phyloP scores from a whole-genome alignment of 176 grass and related monocot species.

The Chrysopogon serrulatus region DNA sequence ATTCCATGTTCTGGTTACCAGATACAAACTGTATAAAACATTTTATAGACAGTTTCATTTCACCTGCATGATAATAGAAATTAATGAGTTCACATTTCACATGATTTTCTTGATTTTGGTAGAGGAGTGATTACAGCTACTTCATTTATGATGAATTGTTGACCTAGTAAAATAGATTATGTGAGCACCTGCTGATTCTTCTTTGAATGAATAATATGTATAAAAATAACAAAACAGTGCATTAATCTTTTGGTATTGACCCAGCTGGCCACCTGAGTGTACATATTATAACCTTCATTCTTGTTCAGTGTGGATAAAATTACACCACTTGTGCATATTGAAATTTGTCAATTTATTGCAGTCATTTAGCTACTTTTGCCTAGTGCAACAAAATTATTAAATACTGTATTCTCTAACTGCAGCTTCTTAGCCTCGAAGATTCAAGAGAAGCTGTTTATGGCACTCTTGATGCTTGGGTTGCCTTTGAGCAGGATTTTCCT shows the following conservation, averaged over 20 bases:
- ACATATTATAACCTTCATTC: background rate
- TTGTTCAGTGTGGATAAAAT: background rate
- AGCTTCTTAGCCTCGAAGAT: constrained; percentile 79
- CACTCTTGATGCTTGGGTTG: constrained; percentile 91
- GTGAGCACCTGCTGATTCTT: background rate
- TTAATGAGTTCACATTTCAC: background rate
- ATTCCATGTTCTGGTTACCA: background rate
- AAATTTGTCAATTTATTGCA: background rate
- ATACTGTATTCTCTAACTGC: background rate
- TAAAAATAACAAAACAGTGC: background rate
- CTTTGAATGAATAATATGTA: background rate
- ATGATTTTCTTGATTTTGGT: background rate
- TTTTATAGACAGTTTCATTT: background rate
- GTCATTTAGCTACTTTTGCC: background rate
- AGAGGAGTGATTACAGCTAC: background rate
- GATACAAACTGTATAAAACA: background rate
- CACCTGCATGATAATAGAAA: background rate
- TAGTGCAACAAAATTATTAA: constrained; percentile 6
- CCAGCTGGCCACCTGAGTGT: background rate
- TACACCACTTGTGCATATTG: background rate
- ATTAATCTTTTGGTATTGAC: background rate
- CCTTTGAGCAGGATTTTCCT: constrained; percentile 76
- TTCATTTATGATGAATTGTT: constrained; percentile 10
- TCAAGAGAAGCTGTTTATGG: constrained; percentile 82
- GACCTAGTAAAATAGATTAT: background rate